Evolutionary conservation across 2,329 filamentous ascomycete genomes (phyloP), one percentile per base, ranked within the genome.

Genomic region (Colletotrichum sp.): DNA sequence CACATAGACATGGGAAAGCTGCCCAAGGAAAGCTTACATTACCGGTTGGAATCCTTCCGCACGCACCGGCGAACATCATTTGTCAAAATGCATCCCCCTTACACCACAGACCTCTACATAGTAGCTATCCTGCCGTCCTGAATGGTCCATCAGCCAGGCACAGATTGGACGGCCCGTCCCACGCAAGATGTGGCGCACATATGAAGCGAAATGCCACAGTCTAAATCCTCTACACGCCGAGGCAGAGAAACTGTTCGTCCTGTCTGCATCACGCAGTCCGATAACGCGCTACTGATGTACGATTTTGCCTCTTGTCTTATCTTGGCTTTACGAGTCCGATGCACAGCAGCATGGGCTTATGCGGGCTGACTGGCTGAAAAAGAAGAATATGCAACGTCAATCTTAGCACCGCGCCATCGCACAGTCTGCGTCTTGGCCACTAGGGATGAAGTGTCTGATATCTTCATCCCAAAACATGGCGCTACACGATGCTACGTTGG

Each of bases 391-490:
- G 60, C 34, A 59, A 75, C 68, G 44, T 44, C 59, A 71, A 34
- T 59, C 32, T 59, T 18, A 28, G 34, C 34, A 30, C 39, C 21
- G 24, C 44, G 24, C 60, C 49, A 24, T 63, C 59, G 44, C 59
- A 36, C 30, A 16, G 34, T 32, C 28, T 62, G 34, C 24, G 39
- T 62, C 67, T 34, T 10, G 34, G 39, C 57, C 36, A 71, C 39
- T 21, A 34, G 24, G 59, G 34, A 34, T 44, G 59, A 36, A 26
- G 15, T n/a, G 39, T 18, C 57, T 16, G 28, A 36, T 34, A 34
- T 34, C 36, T 57, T 71, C 72, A 28, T 71, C 59, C 59, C 59
- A 60, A 75, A 49, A 71, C 49, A 75, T 65, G 49, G 68, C 72
- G 72, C 28, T 44, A 34, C 26, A 18, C 49, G 36, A 60, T 52